Base-by-base conservation (phyloP, 495 filamentous ascomycete genomes). In the Penicillium waksmanii region DNA sequence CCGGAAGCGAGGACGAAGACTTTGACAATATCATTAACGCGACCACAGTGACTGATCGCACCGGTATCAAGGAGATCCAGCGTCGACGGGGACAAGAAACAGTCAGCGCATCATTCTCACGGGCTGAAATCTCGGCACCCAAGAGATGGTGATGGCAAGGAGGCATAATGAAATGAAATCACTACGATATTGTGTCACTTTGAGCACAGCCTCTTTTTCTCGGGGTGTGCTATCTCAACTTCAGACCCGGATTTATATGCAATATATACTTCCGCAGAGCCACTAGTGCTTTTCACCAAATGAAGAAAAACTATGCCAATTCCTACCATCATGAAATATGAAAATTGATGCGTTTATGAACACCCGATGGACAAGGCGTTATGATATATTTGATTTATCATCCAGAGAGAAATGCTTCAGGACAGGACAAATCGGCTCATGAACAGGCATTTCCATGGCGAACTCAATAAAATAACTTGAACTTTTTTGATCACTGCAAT, bases 1-100 rank as follows among this genome's bases (percentile, higher is more conserved):
- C 87, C 35, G 85, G 87, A 42, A 87, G 81, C 43, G 83, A 85
- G n/a, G 86, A 88, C 31, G 83, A 84, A 17, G 83, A 80, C 9
- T 96, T 97, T 65, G 93, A 97, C 64, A 89, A 89, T 60, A 96
- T 97, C 70, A 96, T 97, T 72, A 83, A 91, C 59, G 93, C 95
- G 2, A 91, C 89, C 3, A 91, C 90, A 0, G 81, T 93, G 18
- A 96, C 91, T 3, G 93, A 97, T 67, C 83, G 87, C 54, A 87
- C 87, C 12, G 93, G 93, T 0, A 88, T 91, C 56, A 80, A 83
- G 47, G 84, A 82, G 2, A 84, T 85, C 53, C 76, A 86, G 66
- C 71, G 79, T 47, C 67, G 74, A 40, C 75, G 71, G 55, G 72
- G 43, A 56, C 73, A 71, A 23, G 80, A 84, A 47, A 77, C 74